A percentile compares a stretch with the other conserved stretches of the same genome.
Evolutionary conservation across 2,329 filamentous ascomycete species (phyloP).

Genomic region (Plenodomus lindquistii): DNA sequence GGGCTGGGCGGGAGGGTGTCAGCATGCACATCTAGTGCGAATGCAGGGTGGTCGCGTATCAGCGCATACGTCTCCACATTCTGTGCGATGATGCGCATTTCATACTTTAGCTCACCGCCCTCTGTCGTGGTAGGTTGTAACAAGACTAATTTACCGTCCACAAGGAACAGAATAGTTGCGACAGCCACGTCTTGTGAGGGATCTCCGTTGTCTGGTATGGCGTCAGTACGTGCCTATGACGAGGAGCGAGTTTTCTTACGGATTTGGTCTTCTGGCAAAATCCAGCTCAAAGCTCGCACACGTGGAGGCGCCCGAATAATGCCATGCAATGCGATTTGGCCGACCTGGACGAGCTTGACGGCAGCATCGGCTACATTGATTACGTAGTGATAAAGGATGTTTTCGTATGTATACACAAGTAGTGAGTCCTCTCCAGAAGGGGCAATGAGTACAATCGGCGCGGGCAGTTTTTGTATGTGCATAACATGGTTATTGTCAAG

Average conservation of each 20-base stretch:
- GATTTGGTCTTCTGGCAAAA: constrained; percentile 87
- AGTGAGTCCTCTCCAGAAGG: constrained; percentile 92
- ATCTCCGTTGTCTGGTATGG: constrained; percentile 71
- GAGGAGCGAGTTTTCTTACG: constrained; percentile 49
- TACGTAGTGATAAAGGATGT: constrained; percentile 91
- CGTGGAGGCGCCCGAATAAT: constrained; percentile 92
- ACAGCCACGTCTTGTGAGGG: constrained; percentile 93
- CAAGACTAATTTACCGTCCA: constrained; percentile 93
- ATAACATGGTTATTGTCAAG: constrained; percentile 75
- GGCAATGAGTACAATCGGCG: constrained; percentile 87
- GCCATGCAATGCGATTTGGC: constrained; percentile 95
- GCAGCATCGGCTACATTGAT: constrained; percentile 73
- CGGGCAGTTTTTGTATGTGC: constrained; percentile 75
- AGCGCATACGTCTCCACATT: constrained; percentile 95
- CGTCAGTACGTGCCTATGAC: constrained; percentile 18
- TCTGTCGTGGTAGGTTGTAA: constrained; percentile 85
- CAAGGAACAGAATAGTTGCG: constrained; percentile 92
- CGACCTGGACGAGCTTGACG: constrained; percentile 85
- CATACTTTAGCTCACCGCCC: constrained; percentile 87
- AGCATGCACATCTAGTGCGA: constrained; percentile 50
- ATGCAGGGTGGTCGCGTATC: constrained; percentile 78
- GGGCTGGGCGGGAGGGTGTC: constrained; percentile 57
- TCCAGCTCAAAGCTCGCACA: constrained; percentile 93
- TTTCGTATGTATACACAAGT: constrained; percentile 95
- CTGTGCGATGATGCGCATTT: constrained; percentile 95